Evolutionary conservation across 73 alveolate species (phyloP).

Genomic region (Stentor coeruleus): DNA sequence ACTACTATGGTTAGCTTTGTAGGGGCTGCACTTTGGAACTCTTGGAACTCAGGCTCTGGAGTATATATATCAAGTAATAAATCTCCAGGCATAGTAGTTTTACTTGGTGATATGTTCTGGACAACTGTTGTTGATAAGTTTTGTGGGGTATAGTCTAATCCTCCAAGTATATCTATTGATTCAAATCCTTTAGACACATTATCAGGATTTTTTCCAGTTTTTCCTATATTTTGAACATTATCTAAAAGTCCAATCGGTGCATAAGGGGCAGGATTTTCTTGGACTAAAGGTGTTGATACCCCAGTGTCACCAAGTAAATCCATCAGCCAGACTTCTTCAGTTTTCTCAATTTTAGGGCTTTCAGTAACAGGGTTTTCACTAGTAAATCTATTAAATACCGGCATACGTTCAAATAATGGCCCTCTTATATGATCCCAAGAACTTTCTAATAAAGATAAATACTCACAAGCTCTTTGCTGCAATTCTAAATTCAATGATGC

Average conservation of each 20-base stretch:
- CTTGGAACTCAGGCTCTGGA: background rate
- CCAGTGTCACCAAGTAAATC: background rate
- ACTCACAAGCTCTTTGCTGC: constrained; percentile 74
- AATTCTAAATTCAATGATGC: constrained; percentile 46
- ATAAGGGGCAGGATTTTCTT: background rate
- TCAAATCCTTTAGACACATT: background rate
- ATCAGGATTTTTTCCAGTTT: too few species aligned
- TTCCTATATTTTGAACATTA: background rate
- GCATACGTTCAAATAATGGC: constrained; percentile 57
- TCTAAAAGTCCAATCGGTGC: background rate
- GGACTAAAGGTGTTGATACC: background rate
- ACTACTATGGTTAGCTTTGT: constrained; percentile 16
- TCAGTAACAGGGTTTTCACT: constrained; percentile 35
- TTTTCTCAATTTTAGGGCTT: constrained; percentile 44
- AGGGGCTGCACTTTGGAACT: background rate
- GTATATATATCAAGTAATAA: background rate
- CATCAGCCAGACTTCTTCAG: background rate
- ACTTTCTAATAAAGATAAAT: constrained; percentile 42
- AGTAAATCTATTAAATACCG: constrained; percentile 52
- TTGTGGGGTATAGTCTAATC: background rate
- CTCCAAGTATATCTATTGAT: background rate
- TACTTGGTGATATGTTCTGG: background rate
- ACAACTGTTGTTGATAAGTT: background rate
- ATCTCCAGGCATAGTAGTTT: background rate
- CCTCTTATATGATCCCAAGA: constrained; percentile 52